Evolutionary conservation across 257 asterid genomes (phyloP), one percentile per base, ranked within the genome.

Genomic region (Apocynum venetum): DNA sequence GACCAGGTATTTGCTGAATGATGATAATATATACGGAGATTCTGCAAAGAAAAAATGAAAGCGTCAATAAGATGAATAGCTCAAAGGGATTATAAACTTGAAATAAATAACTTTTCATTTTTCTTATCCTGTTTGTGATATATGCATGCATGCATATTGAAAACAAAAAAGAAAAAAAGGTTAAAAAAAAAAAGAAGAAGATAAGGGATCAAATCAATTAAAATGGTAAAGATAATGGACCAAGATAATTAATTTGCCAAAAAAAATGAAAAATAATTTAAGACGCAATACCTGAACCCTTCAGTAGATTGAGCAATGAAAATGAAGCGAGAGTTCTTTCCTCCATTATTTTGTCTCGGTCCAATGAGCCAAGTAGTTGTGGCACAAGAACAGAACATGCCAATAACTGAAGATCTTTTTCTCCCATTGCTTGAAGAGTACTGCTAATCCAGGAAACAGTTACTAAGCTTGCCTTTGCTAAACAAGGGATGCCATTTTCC

Each of bases 391-490:
- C 76, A 8, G 91, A 87, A 86, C 91, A 85, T 35, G 90, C 90
- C 44, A 76, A 73, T 7, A 74, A 69, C 64, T 83, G 87, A 49
- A 90, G 84, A 19, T 78, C 82, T 76, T 8, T 72, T n/a, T 87
- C 92, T 64, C 81, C 88, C 20, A 85, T 31, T 68, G 83, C 76
- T 66, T 79, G 82, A 52, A 91, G 71, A 76, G 67, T 79, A 48
- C 72, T 82, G 94, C 89, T 88, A 76, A 91, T 86, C 97, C 98
- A 93, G 75, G 92, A 80, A 49, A 93, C 79, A 0, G 95, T 91
- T 60, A 89, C 89, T 52, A 91, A 77, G 88, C 92, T 91, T 67
- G 97, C 92, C 60, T 91, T 88, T 59, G 96, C 92, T 59, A 93
- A 80, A 73, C 93, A 82, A 1, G 97, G 97, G 75, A 91, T 84